phyloP scores from a whole-genome alignment of 2,329 filamentous ascomycete species.

The Keithomyces neogunnii region DNA sequence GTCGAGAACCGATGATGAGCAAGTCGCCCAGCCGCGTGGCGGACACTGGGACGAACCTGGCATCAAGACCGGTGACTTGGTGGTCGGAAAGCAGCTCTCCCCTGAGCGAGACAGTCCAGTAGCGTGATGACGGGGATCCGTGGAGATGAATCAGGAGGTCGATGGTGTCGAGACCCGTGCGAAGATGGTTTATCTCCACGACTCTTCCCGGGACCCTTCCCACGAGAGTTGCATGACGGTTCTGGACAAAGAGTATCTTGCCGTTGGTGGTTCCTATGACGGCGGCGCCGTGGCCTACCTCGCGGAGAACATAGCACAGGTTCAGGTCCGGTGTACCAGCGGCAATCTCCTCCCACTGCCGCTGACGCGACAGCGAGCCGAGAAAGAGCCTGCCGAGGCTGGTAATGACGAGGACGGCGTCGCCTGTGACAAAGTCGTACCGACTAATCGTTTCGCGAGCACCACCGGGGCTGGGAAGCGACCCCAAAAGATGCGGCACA shows the following conservation, averaged over 20 bases:
- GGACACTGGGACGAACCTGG: slow-evolving; percentile 40
- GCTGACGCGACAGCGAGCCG: slow-evolving; percentile 24
- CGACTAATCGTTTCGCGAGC: slow-evolving; percentile 42
- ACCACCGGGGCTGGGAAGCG: slow-evolving; percentile 8
- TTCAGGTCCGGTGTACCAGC: slow-evolving; percentile 28
- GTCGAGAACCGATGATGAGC: slow-evolving; percentile 47
- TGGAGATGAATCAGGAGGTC: slow-evolving; percentile 38
- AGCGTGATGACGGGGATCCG: slow-evolving; percentile 32
- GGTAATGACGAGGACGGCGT: slow-evolving; percentile 47
- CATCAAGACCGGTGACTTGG: slow-evolving; percentile 31
- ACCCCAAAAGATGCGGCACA: slow-evolving; percentile 23
- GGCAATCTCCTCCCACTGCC: slow-evolving; percentile 34
- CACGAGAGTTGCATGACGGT: slow-evolving; percentile 3
- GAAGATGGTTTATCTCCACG: slow-evolving; percentile 39
- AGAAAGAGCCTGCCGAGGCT: slow-evolving; percentile 52
- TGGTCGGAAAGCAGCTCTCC: slow-evolving; percentile 19
- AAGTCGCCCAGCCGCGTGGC: slow-evolving; percentile 30
- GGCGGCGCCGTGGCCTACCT: slow-evolving; percentile 27
- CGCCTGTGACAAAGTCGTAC: slow-evolving; percentile 53
- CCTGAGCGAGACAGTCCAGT: slow-evolving; percentile 29
- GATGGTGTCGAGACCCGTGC: slow-evolving; percentile 8
- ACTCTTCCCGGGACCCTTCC: slow-evolving; percentile 35
- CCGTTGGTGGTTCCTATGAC: slow-evolving; percentile 42
- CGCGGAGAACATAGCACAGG: slow-evolving; percentile 39
- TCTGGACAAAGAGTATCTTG: slow-evolving; percentile 35